Conservation (phyloP, 2,329 filamentous ascomycete genomes). For the Cordyceps cicadae region DNA sequence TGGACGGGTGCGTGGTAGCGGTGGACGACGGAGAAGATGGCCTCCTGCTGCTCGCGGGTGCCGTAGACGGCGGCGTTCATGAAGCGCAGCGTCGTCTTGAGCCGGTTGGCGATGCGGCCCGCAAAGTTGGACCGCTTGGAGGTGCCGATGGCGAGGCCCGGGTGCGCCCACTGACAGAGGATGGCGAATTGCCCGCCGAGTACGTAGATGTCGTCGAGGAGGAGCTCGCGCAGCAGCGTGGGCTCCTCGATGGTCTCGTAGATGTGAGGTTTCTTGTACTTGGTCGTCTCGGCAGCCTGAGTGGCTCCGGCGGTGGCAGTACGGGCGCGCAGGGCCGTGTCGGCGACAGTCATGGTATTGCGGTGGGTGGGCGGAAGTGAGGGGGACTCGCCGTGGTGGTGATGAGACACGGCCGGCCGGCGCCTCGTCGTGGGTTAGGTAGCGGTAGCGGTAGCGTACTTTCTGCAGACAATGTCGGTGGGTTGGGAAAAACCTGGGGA, state of each 20-base stretch:
- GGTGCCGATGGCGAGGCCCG: constrained; percentile 29
- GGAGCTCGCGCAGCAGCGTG: constrained; percentile 12
- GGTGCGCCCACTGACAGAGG: constrained; percentile 32
- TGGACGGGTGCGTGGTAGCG: constrained; percentile 24
- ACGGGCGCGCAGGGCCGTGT: background rate
- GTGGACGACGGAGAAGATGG: constrained; percentile 29
- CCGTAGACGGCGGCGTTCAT: constrained; percentile 31
- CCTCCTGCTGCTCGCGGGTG: constrained; percentile 23
- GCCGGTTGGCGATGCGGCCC: constrained; percentile 26
- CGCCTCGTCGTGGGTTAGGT: background rate
- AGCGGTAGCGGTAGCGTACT: background rate
- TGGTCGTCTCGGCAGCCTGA: background rate
- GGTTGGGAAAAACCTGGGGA: background rate
- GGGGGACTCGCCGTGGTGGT: background rate
- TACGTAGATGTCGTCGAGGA: constrained; percentile 17
- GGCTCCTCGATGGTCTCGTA: constrained; percentile 17
- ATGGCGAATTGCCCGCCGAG: constrained; percentile 23
- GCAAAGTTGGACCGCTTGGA: constrained; percentile 31
- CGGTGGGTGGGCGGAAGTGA: background rate
- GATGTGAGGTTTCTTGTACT: constrained; percentile 14
- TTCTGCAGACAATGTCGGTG: too few relatives aligned
- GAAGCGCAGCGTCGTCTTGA: constrained; percentile 31
- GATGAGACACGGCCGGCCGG: background rate
- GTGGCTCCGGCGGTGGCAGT: background rate
- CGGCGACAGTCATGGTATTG: background rate